Percentiles rank a stretch among this genome's conserved stretches.
Evolutionary conservation across 1,284 basidiomycete species (phyloP).

Genomic region (Psilocybe mexicana): DNA sequence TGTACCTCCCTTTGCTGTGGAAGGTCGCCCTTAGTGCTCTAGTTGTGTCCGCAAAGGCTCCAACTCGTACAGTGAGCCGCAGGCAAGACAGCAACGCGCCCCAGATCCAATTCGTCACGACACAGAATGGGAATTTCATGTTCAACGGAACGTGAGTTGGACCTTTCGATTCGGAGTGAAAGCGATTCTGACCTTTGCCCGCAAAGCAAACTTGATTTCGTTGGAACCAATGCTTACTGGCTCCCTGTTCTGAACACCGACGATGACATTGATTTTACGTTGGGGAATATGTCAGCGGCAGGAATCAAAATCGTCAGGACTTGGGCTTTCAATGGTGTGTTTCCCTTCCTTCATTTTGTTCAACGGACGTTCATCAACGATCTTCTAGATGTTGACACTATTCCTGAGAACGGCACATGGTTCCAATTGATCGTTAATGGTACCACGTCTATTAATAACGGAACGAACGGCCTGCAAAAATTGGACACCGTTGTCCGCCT

Average conservation of each 20-base stretch:
- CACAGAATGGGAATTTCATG: conserved; percentile 43
- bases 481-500: conserved; percentile 63
- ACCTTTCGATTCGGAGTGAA: not conserved
- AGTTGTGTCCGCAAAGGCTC: conserved; percentile 27
- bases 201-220: conserved; percentile 50
- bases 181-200: conserved; percentile 3
- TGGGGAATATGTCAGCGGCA: conserved; percentile 54
- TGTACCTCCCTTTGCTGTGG: conserved; percentile 32
- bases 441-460: conserved; percentile 54
- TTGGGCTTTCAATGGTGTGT: conserved; percentile 64
- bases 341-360: conserved; percentile 7
- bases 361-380: conserved; percentile 9
- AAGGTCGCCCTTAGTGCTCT: conserved; percentile 30
- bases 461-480: conserved; percentile 65
- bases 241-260: conserved; percentile 54
- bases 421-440: conserved; percentile 53
- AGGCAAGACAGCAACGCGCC: conserved; percentile 18
- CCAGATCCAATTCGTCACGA: conserved; percentile 47
- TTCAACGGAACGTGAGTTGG: conserved; percentile 50
- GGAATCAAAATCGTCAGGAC: conserved; percentile 65
- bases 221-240: conserved; percentile 74
- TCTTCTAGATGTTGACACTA: conserved; percentile 48
- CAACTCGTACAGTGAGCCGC: conserved; percentile 24
- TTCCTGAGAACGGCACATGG: conserved; percentile 57
- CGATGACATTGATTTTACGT: conserved; percentile 57